Base-by-base conservation (phyloP, 768 basidiomycete genomes). In the Gloeophyllum trabeum region DNA sequence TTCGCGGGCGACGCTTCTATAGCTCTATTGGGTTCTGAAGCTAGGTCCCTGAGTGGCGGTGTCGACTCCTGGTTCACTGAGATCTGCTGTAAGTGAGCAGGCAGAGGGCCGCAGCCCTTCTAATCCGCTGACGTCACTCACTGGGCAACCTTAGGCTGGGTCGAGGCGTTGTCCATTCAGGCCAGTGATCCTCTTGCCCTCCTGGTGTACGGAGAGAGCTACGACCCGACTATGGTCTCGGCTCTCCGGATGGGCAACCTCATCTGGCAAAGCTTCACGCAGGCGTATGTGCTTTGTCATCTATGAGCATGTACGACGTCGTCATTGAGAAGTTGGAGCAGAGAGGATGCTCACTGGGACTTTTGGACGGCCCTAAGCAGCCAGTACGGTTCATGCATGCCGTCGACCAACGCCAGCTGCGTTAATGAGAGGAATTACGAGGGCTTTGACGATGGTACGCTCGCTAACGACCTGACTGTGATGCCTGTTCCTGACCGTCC, bases 361-460 rank as follows among this genome's bases (percentile, higher is more conserved):
- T 48, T 44, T 25, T 55, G 54, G 42, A 34, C 37, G 13, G 43
- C 43, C 3, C 28, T 46, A 7, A 47, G 36, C 23, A 65, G 38
- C 40, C 66, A 50, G 34, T 45, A 69, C 18, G 69, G 67, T 2
- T 30, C 28, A 16, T 70, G 67, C 45, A 49, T 60, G 2, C 66
- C 67, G 3, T 41, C 56, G 24, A 58, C 50, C 22, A 58, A 58
- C 40, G 44, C 62, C 0, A 52, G 53, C 2, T 70, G 67, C 21
- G 51, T 59, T 5, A 61, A 59, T 5, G 57, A 52, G 1, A 42
- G 58, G 18, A 69, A 70, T 45, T 52, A 61, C 0, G 52, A 55
- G 30, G 69, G 69, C 13, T 70, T 67, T 67, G 67, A 58, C 44
- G 68, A 66, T 36, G 48, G 61, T 40, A 7, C 7, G 16, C 16